Conservation (phyloP, 164 flowering plant species). For the Protea cynaroides region DNA sequence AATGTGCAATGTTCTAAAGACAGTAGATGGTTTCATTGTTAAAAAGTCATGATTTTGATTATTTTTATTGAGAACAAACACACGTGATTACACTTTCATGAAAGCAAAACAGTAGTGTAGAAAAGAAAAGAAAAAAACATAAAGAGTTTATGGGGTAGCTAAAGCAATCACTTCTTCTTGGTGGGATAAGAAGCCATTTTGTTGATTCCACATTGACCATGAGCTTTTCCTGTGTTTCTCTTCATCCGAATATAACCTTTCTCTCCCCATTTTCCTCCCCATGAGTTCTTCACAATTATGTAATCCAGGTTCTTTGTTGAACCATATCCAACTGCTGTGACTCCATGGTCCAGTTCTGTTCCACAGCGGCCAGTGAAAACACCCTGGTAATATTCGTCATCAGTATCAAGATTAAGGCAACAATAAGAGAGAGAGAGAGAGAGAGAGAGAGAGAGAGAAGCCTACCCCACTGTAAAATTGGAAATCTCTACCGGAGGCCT, state of each 20-base stretch:
- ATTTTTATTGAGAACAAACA: too few species aligned
- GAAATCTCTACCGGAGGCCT: constrained; percentile 87
- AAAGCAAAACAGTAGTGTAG: too few species aligned
- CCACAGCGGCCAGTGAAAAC: constrained; percentile 80
- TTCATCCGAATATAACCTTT: constrained; percentile 80
- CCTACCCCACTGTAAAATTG: constrained; percentile 88
- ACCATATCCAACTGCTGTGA: constrained; percentile 83
- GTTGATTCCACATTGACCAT: constrained; percentile 72
- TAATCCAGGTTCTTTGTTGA: constrained; percentile 53
- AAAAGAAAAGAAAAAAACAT: too few species aligned
- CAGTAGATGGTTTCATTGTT: too few species aligned
- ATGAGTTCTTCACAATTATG: constrained; percentile 77
- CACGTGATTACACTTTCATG: too few species aligned
- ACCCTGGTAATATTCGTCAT: constrained; percentile 39
- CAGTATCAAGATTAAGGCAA: too few species aligned
- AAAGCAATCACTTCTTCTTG: constrained; percentile 29
- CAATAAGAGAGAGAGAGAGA: too few species aligned
- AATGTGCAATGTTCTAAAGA: too few species aligned
- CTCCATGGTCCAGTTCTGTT: constrained; percentile 72
- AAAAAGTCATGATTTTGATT: too few species aligned
- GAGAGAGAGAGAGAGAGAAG: neutral
- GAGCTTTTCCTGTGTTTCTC: constrained; percentile 59
- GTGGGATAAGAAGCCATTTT: constrained; percentile 81
- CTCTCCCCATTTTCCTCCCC: constrained; percentile 91
- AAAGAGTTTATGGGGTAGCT: too few species aligned